Evolutionary conservation across 257 asterid genomes (phyloP), one percentile per base, ranked within the genome.

Genomic region (Nyctanthes arbortristis): DNA sequence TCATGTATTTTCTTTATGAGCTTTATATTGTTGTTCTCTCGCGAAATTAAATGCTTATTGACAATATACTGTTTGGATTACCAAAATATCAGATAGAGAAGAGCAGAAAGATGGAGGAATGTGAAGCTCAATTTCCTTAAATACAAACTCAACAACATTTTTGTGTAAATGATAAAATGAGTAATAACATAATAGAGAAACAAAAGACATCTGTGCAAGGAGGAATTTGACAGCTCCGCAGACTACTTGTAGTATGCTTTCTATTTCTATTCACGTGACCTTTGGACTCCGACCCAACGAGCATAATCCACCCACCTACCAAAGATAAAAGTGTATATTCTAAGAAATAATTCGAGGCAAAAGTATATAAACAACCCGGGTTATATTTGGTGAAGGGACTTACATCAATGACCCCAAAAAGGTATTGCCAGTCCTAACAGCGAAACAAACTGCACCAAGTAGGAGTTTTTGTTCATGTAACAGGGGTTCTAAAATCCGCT

Each of bases 231-330:
- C 52, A 64, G 6, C 45, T 33, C 59, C 27, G 27, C 30, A 32
- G 43, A 63, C 73, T 16, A 47, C 40, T 22, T 40, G 56, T 20
- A 29, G 56, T 20, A 29, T 70, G 74, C 56, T 5, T 39, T 64
- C 24, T 49, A 55, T 29, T 62, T 71, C 83, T 80, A 84, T 69
- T 84, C 93, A 16, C 96, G 92, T 7, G 32, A 25, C 81, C 72
- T 88, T 75, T 92, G 97, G 74, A 93, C 75, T 49, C 97, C 98
- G 2, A 76, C 67, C 96, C 87, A 89, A 55, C 98, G 89, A 6
- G 97, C 98, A 66, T 87, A 93, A 78, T 93, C 98, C 66, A 93
- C 98, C 98, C 98, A 93, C 98, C 98, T 93, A 75, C 61, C 40
- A 68, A 29, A 52, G 58, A 4, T 78, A 33, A 39, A 18, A 20